Evolutionary conservation across 441 rosid species (phyloP).

Genomic region (Populus tomentosa): DNA sequence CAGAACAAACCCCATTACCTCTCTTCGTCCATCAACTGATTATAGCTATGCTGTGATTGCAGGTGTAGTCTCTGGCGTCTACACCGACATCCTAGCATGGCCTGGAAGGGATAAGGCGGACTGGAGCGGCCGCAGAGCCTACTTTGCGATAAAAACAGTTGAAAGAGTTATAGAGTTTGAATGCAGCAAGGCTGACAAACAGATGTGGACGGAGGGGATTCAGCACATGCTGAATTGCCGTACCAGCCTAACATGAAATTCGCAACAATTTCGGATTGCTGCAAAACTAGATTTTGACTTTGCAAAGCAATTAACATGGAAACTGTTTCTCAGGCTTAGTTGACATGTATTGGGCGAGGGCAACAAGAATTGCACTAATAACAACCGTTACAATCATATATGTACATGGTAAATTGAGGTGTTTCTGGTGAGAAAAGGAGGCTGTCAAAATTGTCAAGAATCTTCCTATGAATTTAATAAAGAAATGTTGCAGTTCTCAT

Average conservation of each 20-base stretch:
- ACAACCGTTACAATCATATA: constrained; percentile 9
- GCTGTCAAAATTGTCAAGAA: too few species aligned
- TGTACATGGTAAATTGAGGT: background rate
- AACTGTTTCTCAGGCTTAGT: constrained; percentile 3
- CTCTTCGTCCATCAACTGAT: constrained; percentile 3
- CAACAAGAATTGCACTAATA: constrained; percentile 2
- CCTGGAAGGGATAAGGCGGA: constrained; percentile 52
- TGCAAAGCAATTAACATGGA: constrained; percentile 7
- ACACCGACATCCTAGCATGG: constrained; percentile 59
- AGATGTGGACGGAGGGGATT: constrained; percentile 81
- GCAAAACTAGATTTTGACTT: constrained; percentile 10
- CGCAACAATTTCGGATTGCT: constrained; percentile 11
- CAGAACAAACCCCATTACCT: constrained; percentile 8
- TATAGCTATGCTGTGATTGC: constrained; percentile 17
- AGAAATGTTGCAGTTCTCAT: background rate
- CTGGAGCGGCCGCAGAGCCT: constrained; percentile 42
- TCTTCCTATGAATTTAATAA: constrained; percentile 1
- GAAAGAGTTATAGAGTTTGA: constrained; percentile 86
- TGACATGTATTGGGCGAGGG: background rate
- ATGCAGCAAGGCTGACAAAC: constrained; percentile 65
- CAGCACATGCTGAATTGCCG: constrained; percentile 54
- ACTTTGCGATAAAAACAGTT: constrained; percentile 68
- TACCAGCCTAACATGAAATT: constrained; percentile 28
- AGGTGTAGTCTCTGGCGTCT: constrained; percentile 68
- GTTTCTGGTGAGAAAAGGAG: too few species aligned